Evolutionary conservation across 2,329 filamentous ascomycete species (phyloP).

Genomic region (Exophiala dermatitidis): DNA sequence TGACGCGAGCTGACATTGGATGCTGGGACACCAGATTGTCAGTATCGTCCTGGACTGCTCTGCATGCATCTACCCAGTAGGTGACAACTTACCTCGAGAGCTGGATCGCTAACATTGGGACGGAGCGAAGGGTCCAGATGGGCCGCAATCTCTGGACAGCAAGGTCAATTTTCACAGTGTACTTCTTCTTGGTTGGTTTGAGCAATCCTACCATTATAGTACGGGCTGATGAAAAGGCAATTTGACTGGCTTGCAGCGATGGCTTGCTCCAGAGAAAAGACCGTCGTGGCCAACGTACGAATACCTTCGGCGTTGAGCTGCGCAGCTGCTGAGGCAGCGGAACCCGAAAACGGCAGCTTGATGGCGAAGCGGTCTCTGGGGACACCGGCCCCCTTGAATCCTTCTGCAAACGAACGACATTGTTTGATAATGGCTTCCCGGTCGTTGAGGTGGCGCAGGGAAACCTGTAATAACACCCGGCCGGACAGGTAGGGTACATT

Average conservation of each 20-base stretch:
- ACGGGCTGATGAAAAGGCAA: constrained; percentile 57
- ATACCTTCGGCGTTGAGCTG: constrained; percentile 37
- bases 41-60: background rate
- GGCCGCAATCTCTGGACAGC: constrained; percentile 1
- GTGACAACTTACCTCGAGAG: background rate
- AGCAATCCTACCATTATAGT: constrained; percentile 6
- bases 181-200: background rate
- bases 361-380: constrained; percentile 10
- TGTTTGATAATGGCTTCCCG: constrained; percentile 1
- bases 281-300: constrained; percentile 54
- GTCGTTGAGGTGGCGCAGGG: constrained; percentile 1
- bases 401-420: background rate
- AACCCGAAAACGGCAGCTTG: constrained; percentile 7
- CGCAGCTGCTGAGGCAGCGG: constrained; percentile 1
- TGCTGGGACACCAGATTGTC: background rate
- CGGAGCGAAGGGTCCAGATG: constrained; percentile 1
- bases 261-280: constrained; percentile 57
- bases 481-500: constrained; percentile 5
- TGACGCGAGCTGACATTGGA: constrained; percentile 3
- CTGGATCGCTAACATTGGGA: constrained; percentile 3
- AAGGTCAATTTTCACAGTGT: background rate
- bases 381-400: constrained; percentile 1
- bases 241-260: constrained; percentile 50
- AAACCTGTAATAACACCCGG: constrained; percentile 1
- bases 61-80: background rate